phyloP scores from a whole-genome alignment of 306 rosid species.

The Rubus idaeus region DNA sequence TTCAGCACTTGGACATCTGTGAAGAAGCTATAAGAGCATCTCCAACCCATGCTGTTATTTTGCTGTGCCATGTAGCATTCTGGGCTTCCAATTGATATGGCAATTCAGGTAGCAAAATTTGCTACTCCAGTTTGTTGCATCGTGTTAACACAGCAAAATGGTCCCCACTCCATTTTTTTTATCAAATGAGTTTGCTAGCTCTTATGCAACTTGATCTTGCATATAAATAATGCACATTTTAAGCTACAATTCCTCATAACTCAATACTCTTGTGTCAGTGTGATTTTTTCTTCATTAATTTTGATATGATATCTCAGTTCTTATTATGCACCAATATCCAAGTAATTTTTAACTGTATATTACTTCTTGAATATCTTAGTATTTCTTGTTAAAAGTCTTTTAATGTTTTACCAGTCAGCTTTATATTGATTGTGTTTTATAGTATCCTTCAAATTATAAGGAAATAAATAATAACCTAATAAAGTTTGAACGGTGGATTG shows the following conservation, averaged over 20 bases:
- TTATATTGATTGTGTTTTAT: neutral
- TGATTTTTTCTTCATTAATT: neutral
- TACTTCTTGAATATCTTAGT: neutral
- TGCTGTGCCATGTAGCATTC: neutral
- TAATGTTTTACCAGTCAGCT: neutral
- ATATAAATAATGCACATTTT: neutral
- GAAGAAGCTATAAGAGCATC: neutral
- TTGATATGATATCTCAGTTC: neutral
- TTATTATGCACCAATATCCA: neutral
- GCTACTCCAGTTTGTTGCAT: slow-evolving; percentile 7
- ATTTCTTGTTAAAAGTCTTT: neutral
- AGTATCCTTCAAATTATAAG: neutral
- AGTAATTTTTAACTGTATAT: neutral
- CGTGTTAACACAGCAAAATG: neutral
- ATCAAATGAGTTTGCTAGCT: neutral
- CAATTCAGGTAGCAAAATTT: slow-evolving; percentile 9
- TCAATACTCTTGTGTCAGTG: neutral
- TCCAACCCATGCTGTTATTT: slow-evolving; percentile 6
- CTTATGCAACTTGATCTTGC: neutral
- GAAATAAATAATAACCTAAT: neutral
- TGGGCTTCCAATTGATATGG: neutral
- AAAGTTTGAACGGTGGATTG: neutral
- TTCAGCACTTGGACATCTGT: slow-evolving; percentile 8
- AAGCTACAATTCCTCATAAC: neutral
- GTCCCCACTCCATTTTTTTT: neutral